Percentiles rank a stretch among this genome's conserved stretches.
These are phyloP conservation scores for Aspergillus intermedius DNA, from an alignment of 2,329 filamentous ascomycete species.

Conservation along the genomic window DNA sequence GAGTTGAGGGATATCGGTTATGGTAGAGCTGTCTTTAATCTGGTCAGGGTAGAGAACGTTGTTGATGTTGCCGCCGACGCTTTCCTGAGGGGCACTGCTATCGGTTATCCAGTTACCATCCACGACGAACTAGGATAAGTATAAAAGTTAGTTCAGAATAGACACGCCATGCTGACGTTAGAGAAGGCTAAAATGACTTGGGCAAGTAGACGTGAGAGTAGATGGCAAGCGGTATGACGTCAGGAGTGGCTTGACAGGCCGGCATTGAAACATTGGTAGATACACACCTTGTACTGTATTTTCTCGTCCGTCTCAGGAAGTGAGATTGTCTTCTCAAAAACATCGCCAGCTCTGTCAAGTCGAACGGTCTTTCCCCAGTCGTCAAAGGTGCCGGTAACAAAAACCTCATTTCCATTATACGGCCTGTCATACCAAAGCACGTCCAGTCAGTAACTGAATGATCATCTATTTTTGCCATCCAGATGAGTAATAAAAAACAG, in stretches of 20 bases:
- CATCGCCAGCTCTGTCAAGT: constrained; percentile 66
- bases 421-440: constrained; percentile 54
- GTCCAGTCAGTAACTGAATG: constrained; percentile 23
- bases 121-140: constrained; percentile 72
- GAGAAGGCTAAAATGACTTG: constrained; percentile 16
- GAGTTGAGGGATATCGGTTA: constrained; percentile 5
- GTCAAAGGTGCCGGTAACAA: constrained; percentile 93
- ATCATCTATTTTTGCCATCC: background rate
- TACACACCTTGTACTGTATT: constrained; percentile 86
- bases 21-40: constrained; percentile 41
- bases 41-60: constrained; percentile 78
- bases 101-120: constrained; percentile 87
- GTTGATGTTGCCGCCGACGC: constrained; percentile 80
- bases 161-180: constrained; percentile 6
- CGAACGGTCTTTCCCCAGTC: constrained; percentile 83
- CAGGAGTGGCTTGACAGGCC: background rate
- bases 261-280: constrained; percentile 1
- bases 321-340: constrained; percentile 74
- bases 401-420: constrained; percentile 76
- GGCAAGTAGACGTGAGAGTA: background rate
- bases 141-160: constrained; percentile 1
- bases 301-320: constrained; percentile 62
- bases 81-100: constrained; percentile 70
- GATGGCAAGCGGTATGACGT: constrained; percentile 16
- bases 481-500: background rate